A percentile compares a stretch with the other conserved stretches of the same genome.
phyloP scores from a whole-genome alignment of 371 early-diverging fungal species.

The Vairimorpha necatrix region DNA sequence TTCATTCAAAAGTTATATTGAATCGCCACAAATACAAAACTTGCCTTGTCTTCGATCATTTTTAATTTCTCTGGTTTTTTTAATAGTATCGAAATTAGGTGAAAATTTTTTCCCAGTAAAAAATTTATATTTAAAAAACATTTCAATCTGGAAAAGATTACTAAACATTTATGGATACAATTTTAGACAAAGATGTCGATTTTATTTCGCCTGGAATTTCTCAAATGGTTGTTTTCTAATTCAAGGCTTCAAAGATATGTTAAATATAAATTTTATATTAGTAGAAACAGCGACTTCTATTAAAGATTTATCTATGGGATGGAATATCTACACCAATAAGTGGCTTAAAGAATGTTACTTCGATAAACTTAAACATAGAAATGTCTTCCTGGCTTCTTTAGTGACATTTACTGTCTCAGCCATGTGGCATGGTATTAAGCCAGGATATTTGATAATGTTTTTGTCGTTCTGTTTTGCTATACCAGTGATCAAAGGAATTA shows the following conservation, averaged over 20 bases:
- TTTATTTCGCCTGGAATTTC: constrained; percentile 57
- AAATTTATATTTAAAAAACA: neutral
- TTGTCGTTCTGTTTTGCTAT: constrained; percentile 41
- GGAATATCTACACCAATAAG: constrained; percentile 50
- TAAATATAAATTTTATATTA: constrained; percentile 44
- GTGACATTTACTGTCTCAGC: constrained; percentile 50
- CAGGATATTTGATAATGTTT: constrained; percentile 54
- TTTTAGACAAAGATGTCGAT: constrained; percentile 40
- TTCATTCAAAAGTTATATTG: constrained; percentile 24
- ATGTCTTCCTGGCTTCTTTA: constrained; percentile 38
- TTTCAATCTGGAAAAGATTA: neutral
- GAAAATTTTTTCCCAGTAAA: constrained; percentile 13
- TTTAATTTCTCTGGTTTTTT: constrained; percentile 18
- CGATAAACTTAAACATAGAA: constrained; percentile 21
- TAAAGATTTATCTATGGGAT: constrained; percentile 44
- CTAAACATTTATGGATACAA: constrained; percentile 38
- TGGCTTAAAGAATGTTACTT: constrained; percentile 57
- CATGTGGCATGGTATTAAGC: constrained; percentile 49
- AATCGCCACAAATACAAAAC: constrained; percentile 7
- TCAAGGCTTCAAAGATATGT: constrained; percentile 23
- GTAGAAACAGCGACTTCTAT: constrained; percentile 51
- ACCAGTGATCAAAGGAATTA: constrained; percentile 24
- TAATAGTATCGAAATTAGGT: constrained; percentile 8
- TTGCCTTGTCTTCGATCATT: neutral
- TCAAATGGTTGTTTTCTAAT: constrained; percentile 44